These are phyloP conservation scores for Paecilomyces sp. DNA, from an alignment of 2,329 filamentous ascomycete genomes.

Conservation along the genomic window DNA sequence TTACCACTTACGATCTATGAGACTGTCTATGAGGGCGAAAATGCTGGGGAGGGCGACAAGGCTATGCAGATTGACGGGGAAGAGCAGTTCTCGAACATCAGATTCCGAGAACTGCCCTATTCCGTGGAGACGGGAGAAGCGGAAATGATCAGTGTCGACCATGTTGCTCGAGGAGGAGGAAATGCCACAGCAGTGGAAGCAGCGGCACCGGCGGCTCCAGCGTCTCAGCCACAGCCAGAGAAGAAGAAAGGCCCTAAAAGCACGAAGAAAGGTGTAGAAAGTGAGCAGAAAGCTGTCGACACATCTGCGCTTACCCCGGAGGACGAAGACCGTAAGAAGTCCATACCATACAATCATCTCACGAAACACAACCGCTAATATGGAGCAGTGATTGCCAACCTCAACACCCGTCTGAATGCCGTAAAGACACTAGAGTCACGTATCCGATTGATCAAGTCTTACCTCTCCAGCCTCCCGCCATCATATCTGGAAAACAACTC, in stretches of 20 bases:
- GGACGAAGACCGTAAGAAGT: conserved; percentile 54
- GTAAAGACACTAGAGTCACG: conserved; percentile 85
- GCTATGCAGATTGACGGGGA: conserved; percentile 68
- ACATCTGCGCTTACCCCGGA: conserved; percentile 45
- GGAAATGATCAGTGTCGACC: conserved; percentile 96
- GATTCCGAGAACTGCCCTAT: conserved; percentile 78
- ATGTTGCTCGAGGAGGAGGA: conserved; percentile 76
- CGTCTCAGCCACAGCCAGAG: conserved; percentile 10
- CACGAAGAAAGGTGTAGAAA: conserved; percentile 30
- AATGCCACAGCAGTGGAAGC: conserved; percentile 60
- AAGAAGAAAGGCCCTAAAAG: conserved; percentile 19
- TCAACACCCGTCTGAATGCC: conserved; percentile 85
- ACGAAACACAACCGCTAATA: conserved; percentile 4
- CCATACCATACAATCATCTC: not conserved
- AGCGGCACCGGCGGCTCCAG: conserved; percentile 7
- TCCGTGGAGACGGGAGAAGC: conserved; percentile 89
- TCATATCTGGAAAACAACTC: conserved; percentile 51
- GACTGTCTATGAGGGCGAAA: conserved; percentile 68
- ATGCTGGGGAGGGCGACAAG: conserved; percentile 48
- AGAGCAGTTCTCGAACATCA: conserved; percentile 52
- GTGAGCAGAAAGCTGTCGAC: conserved; percentile 19
- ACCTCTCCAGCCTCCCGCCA: conserved; percentile 65
- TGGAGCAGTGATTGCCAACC: conserved; percentile 51
- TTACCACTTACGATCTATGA: conserved; percentile 90
- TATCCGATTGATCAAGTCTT: conserved; percentile 65